Evolutionary conservation across 495 filamentous ascomycete genomes (phyloP).

Genomic region (Polyplosphaeria fusca): DNA sequence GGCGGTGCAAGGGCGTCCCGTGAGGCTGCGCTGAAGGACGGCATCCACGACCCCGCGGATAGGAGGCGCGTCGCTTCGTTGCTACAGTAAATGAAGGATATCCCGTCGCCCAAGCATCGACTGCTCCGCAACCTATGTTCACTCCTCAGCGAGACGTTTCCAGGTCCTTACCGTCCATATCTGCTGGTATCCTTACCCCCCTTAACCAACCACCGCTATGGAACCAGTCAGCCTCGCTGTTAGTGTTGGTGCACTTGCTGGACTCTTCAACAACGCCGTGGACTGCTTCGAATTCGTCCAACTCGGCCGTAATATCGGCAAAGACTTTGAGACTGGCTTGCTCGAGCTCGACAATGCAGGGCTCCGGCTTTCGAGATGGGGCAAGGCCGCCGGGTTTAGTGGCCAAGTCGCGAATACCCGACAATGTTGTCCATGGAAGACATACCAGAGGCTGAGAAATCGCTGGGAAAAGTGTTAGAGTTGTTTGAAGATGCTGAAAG

Average conservation of each 20-base stretch:
- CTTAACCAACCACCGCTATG: too few relatives aligned
- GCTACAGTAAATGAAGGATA: too few relatives aligned
- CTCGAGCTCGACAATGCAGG: conserved; percentile 18
- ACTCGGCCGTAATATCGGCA: conserved; percentile 23
- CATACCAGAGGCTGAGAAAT: conserved; percentile 20
- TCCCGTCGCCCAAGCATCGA: too few relatives aligned
- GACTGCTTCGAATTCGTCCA: conserved; percentile 32
- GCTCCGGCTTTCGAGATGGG: background rate
- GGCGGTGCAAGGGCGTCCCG: too few relatives aligned
- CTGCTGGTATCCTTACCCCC: too few relatives aligned
- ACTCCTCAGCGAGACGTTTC: too few relatives aligned
- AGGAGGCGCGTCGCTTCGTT: too few relatives aligned
- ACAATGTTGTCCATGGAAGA: background rate
- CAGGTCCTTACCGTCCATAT: too few relatives aligned
- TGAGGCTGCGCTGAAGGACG: too few relatives aligned
- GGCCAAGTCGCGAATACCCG: too few relatives aligned
- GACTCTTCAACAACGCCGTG: conserved; percentile 19
- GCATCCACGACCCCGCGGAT: too few relatives aligned
- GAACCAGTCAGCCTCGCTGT: conserved; percentile 12
- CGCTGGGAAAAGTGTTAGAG: conserved; percentile 27
- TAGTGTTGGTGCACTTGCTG: conserved; percentile 14
- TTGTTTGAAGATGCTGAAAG: conserved; percentile 33
- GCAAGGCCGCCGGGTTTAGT: background rate
- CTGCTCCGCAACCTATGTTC: too few relatives aligned
- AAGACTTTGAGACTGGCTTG: conserved; percentile 16